phyloP scores from a whole-genome alignment of 2,329 filamentous ascomycete genomes.

The Coniosporium tulheliwenetii region DNA sequence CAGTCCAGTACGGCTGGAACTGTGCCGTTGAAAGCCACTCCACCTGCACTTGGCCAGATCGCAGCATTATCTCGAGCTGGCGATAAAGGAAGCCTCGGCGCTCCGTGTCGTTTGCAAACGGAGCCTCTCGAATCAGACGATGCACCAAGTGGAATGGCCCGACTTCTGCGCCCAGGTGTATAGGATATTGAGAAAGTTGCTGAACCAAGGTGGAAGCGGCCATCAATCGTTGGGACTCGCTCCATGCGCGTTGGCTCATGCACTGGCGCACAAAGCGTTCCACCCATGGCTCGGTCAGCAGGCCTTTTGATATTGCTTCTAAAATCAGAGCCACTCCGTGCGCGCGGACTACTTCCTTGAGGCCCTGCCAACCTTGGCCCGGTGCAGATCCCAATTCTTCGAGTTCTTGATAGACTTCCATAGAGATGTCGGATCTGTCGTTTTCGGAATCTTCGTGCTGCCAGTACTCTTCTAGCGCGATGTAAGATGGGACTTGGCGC shows the following conservation, averaged over 20 bases:
- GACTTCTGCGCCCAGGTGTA: no score
- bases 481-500: conserved; percentile 22
- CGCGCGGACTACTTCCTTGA: conserved; percentile 24
- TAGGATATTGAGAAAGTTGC: no score
- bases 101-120: conserved; percentile 14
- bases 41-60: conserved; percentile 16
- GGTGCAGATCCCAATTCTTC: conserved; percentile 18
- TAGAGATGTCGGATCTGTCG: conserved; percentile 17
- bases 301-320: conserved; percentile 17
- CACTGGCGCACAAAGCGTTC: no score
- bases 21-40: conserved; percentile 21
- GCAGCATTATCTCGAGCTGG: conserved; percentile 17
- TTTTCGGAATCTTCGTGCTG: conserved; percentile 15
- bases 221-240: no score
- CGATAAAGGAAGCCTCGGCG: conserved; percentile 18
- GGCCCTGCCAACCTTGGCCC: conserved; percentile 20
- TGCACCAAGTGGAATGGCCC: no score
- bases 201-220: no score
- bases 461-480: conserved; percentile 22
- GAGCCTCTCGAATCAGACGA: not conserved
- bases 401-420: conserved; percentile 23
- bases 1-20: conserved; percentile 19
- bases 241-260: no score
- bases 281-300: conserved; percentile 13
- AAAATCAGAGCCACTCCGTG: conserved; percentile 22